These are phyloP conservation scores for Xanthoceras sorbifolium DNA, from an alignment of 345 rosid species.

Conservation along the genomic window DNA sequence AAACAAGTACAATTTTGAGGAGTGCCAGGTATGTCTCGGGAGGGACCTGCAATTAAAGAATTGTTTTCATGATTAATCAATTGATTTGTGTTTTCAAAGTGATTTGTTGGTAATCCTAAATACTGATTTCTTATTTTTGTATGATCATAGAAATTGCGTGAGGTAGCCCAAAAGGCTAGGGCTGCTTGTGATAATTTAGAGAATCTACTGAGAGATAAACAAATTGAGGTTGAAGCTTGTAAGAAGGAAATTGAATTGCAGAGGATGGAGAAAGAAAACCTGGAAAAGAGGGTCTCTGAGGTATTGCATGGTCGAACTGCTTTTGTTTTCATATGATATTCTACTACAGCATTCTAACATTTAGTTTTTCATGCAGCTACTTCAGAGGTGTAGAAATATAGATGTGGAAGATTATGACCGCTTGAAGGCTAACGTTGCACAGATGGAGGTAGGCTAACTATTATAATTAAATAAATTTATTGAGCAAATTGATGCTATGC, in stretches of 20 bases:
- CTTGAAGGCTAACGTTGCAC: constrained; percentile 62
- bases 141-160: constrained; percentile 69
- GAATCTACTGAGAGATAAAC: constrained; percentile 54
- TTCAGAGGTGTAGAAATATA: constrained; percentile 62
- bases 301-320: constrained; percentile 36
- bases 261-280: constrained; percentile 55
- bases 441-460: constrained; percentile 55
- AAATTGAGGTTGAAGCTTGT: constrained; percentile 66
- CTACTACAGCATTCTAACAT: constrained; percentile 23
- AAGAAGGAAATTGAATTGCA: constrained; percentile 72
- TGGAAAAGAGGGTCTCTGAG: constrained; percentile 75
- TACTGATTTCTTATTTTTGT: constrained; percentile 8
- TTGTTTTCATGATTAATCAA: background rate
- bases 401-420: constrained; percentile 76
- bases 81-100: background rate
- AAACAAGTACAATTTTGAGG: constrained; percentile 95
- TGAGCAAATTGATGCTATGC: background rate
- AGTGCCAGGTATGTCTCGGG: constrained; percentile 66
- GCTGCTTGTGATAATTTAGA: constrained; percentile 53
- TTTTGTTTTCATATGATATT: constrained; percentile 13
- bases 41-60: constrained; percentile 7
- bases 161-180: constrained; percentile 62
- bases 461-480: background rate
- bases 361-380: constrained; percentile 50
- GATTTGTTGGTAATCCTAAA: background rate